A percentile compares a stretch with the other conserved stretches of the same genome.
phyloP scores from a whole-genome alignment of 2,329 filamentous ascomycete genomes.

The Clonostachys rhizophaga region DNA sequence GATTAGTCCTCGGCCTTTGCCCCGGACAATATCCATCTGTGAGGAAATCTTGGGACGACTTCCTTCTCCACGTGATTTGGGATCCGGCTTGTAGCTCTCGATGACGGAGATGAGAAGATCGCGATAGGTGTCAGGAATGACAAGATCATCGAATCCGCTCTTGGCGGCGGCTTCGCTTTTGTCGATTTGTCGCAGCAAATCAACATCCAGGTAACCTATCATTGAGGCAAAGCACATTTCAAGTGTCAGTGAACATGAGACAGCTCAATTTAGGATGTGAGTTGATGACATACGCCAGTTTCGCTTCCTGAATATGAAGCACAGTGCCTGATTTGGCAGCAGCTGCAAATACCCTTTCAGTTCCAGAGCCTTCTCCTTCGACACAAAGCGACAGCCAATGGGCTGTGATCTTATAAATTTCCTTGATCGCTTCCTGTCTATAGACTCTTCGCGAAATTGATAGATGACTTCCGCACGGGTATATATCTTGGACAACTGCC shows the following conservation, averaged over 20 bases:
- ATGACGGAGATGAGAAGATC: not conserved
- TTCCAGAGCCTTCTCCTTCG: too few relatives aligned
- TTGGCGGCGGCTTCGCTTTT: not conserved
- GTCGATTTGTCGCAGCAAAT: not conserved
- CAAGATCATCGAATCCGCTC: not conserved
- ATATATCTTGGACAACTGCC: too few relatives aligned
- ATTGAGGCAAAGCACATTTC: not conserved
- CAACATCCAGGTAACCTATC: not conserved
- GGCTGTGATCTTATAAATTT: too few relatives aligned
- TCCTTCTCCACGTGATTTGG: not conserved
- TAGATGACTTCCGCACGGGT: too few relatives aligned
- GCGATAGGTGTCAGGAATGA: not conserved
- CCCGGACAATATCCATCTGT: conserved; percentile 37
- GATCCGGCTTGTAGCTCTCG: not conserved
- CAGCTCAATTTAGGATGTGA: not conserved
- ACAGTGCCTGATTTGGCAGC: not conserved
- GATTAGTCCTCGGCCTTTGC: conserved; percentile 46
- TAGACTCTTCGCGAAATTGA: too few relatives aligned
- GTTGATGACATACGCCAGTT: not conserved
- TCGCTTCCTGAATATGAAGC: not conserved
- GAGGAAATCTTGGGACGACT: not conserved
- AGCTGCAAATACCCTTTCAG: not conserved
- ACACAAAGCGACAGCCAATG: too few relatives aligned
- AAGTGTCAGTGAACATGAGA: not conserved
- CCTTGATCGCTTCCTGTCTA: too few relatives aligned